Percentiles rank a stretch among this genome's conserved stretches.
Evolutionary conservation across 495 filamentous ascomycete genomes (phyloP).

Genomic region (Penicillium lividum): DNA sequence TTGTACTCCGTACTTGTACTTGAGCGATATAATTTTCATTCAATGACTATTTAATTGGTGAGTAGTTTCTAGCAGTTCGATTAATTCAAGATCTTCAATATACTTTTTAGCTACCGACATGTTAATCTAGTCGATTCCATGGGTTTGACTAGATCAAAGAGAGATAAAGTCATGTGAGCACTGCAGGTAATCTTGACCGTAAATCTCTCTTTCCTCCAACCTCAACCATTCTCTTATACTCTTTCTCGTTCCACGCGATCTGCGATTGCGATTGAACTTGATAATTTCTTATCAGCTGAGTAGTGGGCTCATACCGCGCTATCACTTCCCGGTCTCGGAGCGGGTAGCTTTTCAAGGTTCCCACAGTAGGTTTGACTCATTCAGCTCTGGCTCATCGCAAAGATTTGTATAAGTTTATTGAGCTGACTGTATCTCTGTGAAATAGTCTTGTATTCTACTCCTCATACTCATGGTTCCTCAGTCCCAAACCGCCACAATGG

Average conservation of each 20-base stretch:
- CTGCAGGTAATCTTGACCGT: background rate
- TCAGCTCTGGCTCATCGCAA: conserved; percentile 3
- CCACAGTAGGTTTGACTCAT: conserved; percentile 22
- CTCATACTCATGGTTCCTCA: conserved; percentile 30
- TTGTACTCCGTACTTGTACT: too few relatives aligned
- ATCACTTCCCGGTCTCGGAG: conserved; percentile 23
- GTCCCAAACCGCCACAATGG: conserved; percentile 38
- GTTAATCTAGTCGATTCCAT: background rate
- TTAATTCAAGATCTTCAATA: background rate
- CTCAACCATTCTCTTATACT: background rate
- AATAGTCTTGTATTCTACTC: background rate
- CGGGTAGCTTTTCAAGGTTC: conserved; percentile 25
- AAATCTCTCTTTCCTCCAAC: background rate
- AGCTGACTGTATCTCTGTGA: conserved; percentile 5
- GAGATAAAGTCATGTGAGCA: conserved; percentile 10
- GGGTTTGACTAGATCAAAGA: background rate
- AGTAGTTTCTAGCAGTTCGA: background rate
- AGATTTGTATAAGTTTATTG: background rate
- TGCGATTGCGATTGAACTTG: background rate
- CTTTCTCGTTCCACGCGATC: background rate
- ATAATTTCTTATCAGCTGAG: conserved; percentile 7
- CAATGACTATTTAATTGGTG: background rate
- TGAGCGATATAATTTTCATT: too few relatives aligned
- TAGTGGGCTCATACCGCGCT: conserved; percentile 16
- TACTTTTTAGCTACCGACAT: background rate